Evolutionary conservation across 352 stramenopile species (phyloP).

Genomic region (Blastocystis sp.): DNA sequence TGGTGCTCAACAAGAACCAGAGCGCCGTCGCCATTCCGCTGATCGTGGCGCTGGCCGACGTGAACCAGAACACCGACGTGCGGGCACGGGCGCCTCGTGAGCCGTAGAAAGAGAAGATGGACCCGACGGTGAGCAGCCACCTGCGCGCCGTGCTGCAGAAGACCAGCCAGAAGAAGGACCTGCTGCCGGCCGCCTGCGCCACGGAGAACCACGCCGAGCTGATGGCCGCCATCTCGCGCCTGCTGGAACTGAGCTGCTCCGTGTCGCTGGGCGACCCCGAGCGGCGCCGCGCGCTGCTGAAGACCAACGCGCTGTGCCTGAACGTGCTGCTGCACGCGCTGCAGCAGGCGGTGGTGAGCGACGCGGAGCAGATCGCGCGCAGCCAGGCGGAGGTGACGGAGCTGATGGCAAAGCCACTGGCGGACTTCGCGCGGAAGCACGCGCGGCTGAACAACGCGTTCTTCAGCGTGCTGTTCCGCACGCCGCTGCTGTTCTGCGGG

Average conservation of each 20-base stretch:
- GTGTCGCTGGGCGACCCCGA: conserved; percentile 11
- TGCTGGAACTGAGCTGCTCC: not conserved
- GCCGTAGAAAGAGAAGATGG: conserved; percentile 26
- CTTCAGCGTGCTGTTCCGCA: conserved; percentile 23
- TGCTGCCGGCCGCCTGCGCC: not conserved
- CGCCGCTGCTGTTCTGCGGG: conserved; percentile 4
- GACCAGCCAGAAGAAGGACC: not conserved
- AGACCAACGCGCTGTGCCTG: conserved; percentile 17
- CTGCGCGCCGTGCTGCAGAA: not conserved
- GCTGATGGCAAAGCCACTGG: not conserved
- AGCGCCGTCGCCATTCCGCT: not conserved
- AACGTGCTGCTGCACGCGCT: not conserved
- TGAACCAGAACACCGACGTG: not conserved
- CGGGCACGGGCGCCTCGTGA: not conserved
- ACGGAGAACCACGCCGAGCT: not conserved
- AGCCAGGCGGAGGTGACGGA: not conserved
- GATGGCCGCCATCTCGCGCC: not conserved
- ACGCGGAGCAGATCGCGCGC: not conserved
- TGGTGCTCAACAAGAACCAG: not conserved
- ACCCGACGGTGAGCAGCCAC: not conserved
- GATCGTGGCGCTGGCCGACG: not conserved
- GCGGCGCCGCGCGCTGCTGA: not conserved
- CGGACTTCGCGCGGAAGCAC: conserved; percentile 13
- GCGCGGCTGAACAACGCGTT: not conserved
- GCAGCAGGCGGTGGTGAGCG: not conserved